Percentiles rank a stretch among this genome's conserved stretches.
These are phyloP conservation scores for Neonectria faginata DNA, from an alignment of 2,329 filamentous ascomycete genomes.

Conservation along the genomic window DNA sequence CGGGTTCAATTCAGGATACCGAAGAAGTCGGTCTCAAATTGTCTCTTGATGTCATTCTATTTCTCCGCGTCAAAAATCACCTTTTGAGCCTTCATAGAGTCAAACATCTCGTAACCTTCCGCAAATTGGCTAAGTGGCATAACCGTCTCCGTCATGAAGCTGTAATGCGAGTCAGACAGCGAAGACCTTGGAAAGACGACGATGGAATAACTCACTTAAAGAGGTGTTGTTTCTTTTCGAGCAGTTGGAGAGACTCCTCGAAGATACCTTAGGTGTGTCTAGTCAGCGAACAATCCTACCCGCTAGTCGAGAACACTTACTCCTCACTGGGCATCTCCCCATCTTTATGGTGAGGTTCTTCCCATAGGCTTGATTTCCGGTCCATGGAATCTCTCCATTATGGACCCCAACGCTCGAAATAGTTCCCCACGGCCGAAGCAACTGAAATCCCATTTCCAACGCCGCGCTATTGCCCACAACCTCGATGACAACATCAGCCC, in stretches of 20 bases:
- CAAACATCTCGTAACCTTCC: constrained; percentile 75
- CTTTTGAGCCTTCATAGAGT: constrained; percentile 76
- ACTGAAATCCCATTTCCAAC: constrained; percentile 72
- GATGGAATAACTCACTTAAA: constrained; percentile 18
- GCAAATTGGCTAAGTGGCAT: constrained; percentile 73
- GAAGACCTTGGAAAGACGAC: neutral
- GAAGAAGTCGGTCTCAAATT: no score
- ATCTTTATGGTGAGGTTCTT: constrained; percentile 77
- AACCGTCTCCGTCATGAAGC: constrained; percentile 77
- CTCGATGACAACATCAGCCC: constrained; percentile 83
- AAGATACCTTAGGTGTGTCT: constrained; percentile 26
- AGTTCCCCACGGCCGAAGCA: constrained; percentile 72
- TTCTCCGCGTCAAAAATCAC: constrained; percentile 66
- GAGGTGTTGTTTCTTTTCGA: constrained; percentile 32
- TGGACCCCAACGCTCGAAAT: constrained; percentile 79
- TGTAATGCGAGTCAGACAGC: constrained; percentile 42
- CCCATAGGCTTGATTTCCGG: constrained; percentile 67
- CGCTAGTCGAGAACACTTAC: neutral
- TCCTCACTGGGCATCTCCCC: constrained; percentile 75
- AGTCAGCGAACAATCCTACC: neutral
- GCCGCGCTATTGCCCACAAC: constrained; percentile 76
- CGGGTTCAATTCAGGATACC: no score
- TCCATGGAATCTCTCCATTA: constrained; percentile 74
- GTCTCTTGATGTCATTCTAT: neutral
- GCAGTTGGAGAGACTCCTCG: constrained; percentile 13